phyloP scores from a whole-genome alignment of 1,284 basidiomycete species.

The Earliella scabrosa region DNA sequence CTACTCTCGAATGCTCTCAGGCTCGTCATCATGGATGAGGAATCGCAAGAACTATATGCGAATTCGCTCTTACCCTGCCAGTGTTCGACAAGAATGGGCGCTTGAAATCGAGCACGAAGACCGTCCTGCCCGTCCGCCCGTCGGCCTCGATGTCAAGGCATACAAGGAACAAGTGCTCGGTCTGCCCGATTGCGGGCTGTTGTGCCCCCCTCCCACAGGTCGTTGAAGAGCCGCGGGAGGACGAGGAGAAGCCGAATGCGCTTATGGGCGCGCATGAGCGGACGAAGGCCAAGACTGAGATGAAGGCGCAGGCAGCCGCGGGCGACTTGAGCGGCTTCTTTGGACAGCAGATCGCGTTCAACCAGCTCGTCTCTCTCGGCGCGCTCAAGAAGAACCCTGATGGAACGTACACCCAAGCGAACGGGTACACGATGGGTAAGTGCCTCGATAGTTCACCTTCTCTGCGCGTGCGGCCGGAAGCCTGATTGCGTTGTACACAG shows the following conservation, averaged over 20 bases:
- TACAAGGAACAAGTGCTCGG: conserved; percentile 34
- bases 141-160: conserved; percentile 25
- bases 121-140: conserved; percentile 29
- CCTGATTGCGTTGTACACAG: conserved; percentile 15
- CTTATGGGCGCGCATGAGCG: conserved; percentile 20
- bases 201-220: conserved; percentile 26
- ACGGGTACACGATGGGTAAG: conserved; percentile 54
- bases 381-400: conserved; percentile 51
- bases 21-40: no score
- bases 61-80: no score
- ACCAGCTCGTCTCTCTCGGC: conserved; percentile 58
- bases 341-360: conserved; percentile 63
- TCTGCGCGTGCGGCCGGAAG: no score
- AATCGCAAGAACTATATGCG: no score
- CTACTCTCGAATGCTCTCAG: no score
- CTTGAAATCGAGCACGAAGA: conserved; percentile 42
- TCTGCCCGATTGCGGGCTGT: conserved; percentile 25
- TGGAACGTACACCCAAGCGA: conserved; percentile 46
- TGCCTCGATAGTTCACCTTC: not conserved
- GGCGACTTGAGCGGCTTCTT: conserved; percentile 36
- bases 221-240: conserved; percentile 5
- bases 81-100: no score
- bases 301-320: conserved; percentile 15
- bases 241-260: conserved; percentile 17
- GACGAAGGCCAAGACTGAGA: conserved; percentile 3